Evolutionary conservation across 768 basidiomycete genomes (phyloP), one percentile per base, ranked within the genome.

Genomic region (Trametes cinnabarina): DNA sequence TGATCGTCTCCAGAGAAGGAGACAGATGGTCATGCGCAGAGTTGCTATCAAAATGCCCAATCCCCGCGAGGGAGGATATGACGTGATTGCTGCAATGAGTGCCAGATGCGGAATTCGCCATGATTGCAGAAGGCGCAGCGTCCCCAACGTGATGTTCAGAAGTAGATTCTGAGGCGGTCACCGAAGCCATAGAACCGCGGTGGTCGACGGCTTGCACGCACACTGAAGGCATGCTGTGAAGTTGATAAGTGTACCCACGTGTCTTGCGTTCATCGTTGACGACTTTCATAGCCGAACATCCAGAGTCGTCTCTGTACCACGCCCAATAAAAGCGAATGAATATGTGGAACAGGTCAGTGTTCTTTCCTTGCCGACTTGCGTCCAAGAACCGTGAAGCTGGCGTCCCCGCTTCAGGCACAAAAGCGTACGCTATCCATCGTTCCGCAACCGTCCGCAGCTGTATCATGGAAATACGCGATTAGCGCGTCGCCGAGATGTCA

Each of bases 251-350:
- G 22, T 59, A 56, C 11, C 57, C 42, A 23, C 56, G 65, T 20
- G 42, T 28, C 17, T 47, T 55, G 17, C 65, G 57, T 58, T 63
- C 58, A 5, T 19, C 11, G 7, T 52, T 22, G 15, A 52, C 46
- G 46, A 58, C 40, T 37, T 43, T 42, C 43, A 14, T 6, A 8
- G 63, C 63, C 8, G 50, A n/a, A 20, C 15, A 10, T 17, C 49
- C 61, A 5, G 37, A 9, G 32, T 53, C 43, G 4, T 47, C 30
- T 23, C 9, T 20, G 19, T 60, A 47, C 22, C 65, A 46, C 15
- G 49, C 15, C 70, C 70, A 71, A 53, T 65, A 71, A 51, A 68
- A 69, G 28, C 51, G 54, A 40, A 70, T 60, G 58, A 72, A 72
- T 10, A 66, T n/a, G 22, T 60, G 34, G 40, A 56, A 40, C 4